Base-by-base conservation (phyloP, 177 flowering plant genomes). In the Tripterygium wilfordii region DNA sequence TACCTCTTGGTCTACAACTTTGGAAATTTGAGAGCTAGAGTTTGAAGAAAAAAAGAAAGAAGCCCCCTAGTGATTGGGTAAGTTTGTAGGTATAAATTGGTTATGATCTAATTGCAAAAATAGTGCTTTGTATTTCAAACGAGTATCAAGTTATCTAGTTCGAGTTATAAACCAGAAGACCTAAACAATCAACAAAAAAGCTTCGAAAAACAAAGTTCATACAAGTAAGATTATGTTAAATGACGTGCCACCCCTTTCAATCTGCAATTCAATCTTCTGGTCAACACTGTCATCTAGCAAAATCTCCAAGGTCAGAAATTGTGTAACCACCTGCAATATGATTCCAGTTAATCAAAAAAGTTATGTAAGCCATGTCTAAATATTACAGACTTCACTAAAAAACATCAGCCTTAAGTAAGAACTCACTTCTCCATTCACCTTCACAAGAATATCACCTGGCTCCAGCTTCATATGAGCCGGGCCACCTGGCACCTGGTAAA, bases 191-290 rank as follows among this genome's bases (percentile, higher is more conserved):
- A 32, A 32, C 14, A 32, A 32, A 9, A n/a, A 2, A 32, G 14
- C n/a, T n/a, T n/a, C n/a, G n/a, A n/a, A n/a, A 12, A 29, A 15
- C 2, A 38, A 36, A 24, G 17, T 72, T 63, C n/a, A n/a, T 62
- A 88, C 98, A 82, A 47, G 17, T 52, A 91, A 54, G 17, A 70
- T 57, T 12, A 88, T 67, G 27, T 61, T 75, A 61, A 75, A 38
- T 15, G 86, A 43, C 25, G 49, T 37, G 14, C 95, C 98, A 68
- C 98, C 98, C 69, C 98, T 85, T 76, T 91, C 96, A 62, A 85
- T 69, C 56, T 69, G 74, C 36, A 91, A 58, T 43, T 73, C 78
- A 49, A 91, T 57, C 20, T 62, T 53, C 55, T 73, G 65, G 58
- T 60, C 66, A 23, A 88, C 92, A 59, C 67, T 70, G 54, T 83